These are phyloP conservation scores for Sporothrix curviconia DNA, from an alignment of 2,329 filamentous ascomycete genomes.

Conservation along the genomic window DNA sequence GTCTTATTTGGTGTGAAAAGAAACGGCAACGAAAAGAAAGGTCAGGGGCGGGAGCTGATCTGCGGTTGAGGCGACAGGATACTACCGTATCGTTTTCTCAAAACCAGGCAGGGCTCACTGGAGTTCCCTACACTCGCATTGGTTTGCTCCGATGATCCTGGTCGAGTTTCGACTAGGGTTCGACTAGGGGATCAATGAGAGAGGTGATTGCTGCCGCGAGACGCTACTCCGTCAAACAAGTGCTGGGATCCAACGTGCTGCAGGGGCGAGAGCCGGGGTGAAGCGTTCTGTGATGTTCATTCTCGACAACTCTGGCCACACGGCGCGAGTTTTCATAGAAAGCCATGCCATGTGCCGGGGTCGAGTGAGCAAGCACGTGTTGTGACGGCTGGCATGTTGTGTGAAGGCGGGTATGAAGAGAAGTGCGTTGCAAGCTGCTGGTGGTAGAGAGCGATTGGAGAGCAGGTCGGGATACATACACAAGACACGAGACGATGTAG, in stretches of 20 bases:
- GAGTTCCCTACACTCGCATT: neutral
- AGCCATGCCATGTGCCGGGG: too few species aligned
- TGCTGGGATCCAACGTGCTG: neutral
- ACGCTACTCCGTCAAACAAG: neutral
- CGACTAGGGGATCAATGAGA: neutral
- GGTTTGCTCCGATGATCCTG: neutral
- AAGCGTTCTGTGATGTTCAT: neutral
- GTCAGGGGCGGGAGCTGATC: conserved; percentile 9
- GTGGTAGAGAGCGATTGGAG: too few species aligned
- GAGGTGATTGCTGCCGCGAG: neutral
- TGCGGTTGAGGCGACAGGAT: conserved; percentile 4
- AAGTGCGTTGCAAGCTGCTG: too few species aligned
- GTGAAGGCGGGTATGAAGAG: too few species aligned
- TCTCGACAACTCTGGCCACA: too few species aligned
- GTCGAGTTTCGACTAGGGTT: neutral
- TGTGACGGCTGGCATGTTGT: too few species aligned
- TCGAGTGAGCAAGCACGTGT: too few species aligned
- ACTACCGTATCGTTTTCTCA: neutral
- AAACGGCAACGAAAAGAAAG: conserved; percentile 5
- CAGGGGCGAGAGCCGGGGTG: neutral
- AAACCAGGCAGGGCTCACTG: neutral
- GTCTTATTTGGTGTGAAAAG: conserved; percentile 16
- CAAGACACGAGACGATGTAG: too few species aligned
- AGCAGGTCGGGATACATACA: too few species aligned
- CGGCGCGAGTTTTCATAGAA: too few species aligned